phyloP scores from a whole-genome alignment of 352 stramenopile species.

The Phytophthora citricola region DNA sequence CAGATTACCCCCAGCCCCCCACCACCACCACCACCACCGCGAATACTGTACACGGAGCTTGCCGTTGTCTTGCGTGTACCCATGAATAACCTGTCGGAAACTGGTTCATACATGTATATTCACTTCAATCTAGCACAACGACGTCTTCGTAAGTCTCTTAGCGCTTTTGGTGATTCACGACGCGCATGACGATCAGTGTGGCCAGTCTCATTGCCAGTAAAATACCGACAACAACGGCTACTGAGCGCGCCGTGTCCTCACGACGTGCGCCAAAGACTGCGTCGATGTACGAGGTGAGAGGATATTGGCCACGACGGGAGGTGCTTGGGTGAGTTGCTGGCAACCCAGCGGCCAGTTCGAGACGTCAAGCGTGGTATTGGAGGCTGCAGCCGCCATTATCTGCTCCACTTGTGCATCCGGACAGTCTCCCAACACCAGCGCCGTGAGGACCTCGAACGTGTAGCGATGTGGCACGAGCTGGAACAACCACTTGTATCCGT shows the following conservation, averaged over 20 bases:
- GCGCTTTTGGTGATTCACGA: slow-evolving; percentile 71
- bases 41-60: too few relatives aligned
- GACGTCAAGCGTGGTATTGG: slow-evolving; percentile 38
- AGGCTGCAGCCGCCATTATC: slow-evolving; percentile 29
- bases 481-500: slow-evolving; percentile 59
- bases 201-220: slow-evolving; percentile 60
- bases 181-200: slow-evolving; percentile 57
- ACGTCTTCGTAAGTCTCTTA: slow-evolving; percentile 21
- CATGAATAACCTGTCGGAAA: too few relatives aligned
- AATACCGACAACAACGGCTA: slow-evolving; percentile 57
- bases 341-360: slow-evolving; percentile 58
- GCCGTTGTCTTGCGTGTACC: too few relatives aligned
- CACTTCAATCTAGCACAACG: slow-evolving; percentile 18
- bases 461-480: slow-evolving; percentile 50
- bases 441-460: slow-evolving; percentile 44
- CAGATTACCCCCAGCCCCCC: too few relatives aligned
- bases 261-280: slow-evolving; percentile 61
- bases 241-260: slow-evolving; percentile 50
- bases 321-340: slow-evolving; percentile 56
- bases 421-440: slow-evolving; percentile 55
- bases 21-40: too few relatives aligned
- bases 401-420: slow-evolving; percentile 38
- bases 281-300: slow-evolving; percentile 67
- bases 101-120: slow-evolving; percentile 4
- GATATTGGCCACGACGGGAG: slow-evolving; percentile 44